phyloP scores from a whole-genome alignment of 345 rosid genomes.

The Ricinus communis region DNA sequence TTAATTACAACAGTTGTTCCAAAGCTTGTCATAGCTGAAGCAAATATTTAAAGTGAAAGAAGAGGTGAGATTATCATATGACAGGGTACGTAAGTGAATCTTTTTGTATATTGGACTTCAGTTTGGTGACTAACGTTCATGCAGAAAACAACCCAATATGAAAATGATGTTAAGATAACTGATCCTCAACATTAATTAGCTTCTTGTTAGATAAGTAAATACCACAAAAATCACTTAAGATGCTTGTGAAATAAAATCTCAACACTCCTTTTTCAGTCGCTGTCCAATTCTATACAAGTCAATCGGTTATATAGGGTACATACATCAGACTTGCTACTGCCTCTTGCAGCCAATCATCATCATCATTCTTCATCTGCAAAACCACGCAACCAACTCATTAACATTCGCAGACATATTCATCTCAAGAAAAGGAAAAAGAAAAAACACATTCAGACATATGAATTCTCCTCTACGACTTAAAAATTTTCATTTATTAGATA shows the following conservation, averaged over 20 bases:
- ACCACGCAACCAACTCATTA: neutral
- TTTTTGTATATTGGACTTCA: conserved; percentile 10
- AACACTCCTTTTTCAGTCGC: neutral
- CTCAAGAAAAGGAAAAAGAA: neutral
- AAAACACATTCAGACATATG: too few relatives aligned
- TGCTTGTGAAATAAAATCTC: neutral
- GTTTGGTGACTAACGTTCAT: neutral
- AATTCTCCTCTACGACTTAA: too few relatives aligned
- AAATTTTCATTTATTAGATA: neutral
- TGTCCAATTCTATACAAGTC: neutral
- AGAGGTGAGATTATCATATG: conserved; percentile 1
- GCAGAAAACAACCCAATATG: conserved; percentile 7
- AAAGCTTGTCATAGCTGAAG: neutral
- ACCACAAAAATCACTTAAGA: neutral
- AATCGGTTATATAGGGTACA: conserved; percentile 50
- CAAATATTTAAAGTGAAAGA: neutral
- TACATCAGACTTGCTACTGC: conserved; percentile 69
- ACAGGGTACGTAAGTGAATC: conserved; percentile 10
- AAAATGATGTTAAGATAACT: conserved; percentile 1
- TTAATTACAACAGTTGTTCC: conserved; percentile 2
- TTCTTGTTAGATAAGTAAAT: conserved; percentile 10
- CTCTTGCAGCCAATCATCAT: conserved; percentile 76
- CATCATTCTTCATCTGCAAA: conserved; percentile 56
- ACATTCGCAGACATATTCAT: neutral
- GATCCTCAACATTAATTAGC: neutral